These are phyloP conservation scores for Pochonia chlamydosporia DNA, from an alignment of 2,329 filamentous ascomycete genomes.

Conservation along the genomic window DNA sequence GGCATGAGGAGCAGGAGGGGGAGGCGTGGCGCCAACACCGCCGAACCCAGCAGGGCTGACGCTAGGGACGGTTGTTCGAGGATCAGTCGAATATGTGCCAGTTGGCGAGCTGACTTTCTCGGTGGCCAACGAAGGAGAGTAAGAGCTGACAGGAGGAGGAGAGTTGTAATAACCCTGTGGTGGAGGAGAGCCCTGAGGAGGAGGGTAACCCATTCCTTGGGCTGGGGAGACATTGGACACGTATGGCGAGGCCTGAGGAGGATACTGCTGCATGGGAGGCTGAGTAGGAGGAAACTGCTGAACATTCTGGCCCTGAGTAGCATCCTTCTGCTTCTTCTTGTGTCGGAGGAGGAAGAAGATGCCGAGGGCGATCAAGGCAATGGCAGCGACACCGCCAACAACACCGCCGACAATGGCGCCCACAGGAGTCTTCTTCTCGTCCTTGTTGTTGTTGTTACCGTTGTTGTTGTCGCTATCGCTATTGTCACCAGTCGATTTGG, in stretches of 20 bases:
- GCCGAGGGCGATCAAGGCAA: not conserved
- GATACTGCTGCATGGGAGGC: not conserved
- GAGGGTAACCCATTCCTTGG: slow-evolving; percentile 1
- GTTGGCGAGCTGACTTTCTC: not conserved
- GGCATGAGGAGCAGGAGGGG: not conserved
- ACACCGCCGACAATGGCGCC: slow-evolving; percentile 2
- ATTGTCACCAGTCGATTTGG: not conserved
- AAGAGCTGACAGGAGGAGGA: not conserved
- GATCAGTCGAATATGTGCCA: not conserved
- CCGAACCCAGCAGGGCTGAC: not conserved
- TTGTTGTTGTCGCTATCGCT: not conserved
- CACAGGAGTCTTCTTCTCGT: not conserved
- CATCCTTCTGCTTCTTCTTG: not conserved
- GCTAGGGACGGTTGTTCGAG: not conserved
- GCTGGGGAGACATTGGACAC: not conserved
- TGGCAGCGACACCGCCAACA: not conserved
- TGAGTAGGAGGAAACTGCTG: not conserved
- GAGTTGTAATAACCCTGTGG: not conserved
- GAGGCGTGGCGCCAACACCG: not conserved
- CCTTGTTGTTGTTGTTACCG: not conserved
- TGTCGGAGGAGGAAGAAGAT: slow-evolving; percentile 3
- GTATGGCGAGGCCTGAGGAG: not conserved
- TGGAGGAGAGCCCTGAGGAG: not conserved
- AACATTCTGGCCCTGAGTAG: not conserved
- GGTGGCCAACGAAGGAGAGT: not conserved